Percentiles rank a stretch among this genome's conserved stretches.
phyloP scores from a whole-genome alignment of 257 asterid genomes.

The Nyctanthes arbortristis region DNA sequence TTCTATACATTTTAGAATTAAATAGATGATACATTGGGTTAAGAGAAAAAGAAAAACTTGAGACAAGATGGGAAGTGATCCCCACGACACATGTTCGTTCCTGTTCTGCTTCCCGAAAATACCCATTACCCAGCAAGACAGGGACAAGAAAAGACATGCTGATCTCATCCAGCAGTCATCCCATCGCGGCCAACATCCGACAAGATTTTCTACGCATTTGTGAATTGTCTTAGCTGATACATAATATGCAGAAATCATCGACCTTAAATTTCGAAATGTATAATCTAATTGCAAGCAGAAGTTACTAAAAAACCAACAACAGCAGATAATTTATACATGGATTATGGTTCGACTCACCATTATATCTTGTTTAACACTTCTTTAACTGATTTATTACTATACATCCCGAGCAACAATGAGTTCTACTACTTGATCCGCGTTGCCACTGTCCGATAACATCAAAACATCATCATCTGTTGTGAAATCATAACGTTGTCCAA shows the following conservation, averaged over 20 bases:
- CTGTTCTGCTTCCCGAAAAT: no score
- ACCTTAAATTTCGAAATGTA: neutral
- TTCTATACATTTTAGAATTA: no score
- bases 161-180: no score
- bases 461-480: slow-evolving; percentile 38
- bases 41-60: no score
- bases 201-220: no score
- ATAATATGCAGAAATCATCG: neutral
- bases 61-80: no score
- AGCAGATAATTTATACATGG: slow-evolving; percentile 27
- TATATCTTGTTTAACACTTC: slow-evolving; percentile 23
- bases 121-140: no score
- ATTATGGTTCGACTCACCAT: slow-evolving; percentile 7
- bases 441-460: slow-evolving; percentile 36
- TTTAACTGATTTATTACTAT: slow-evolving; percentile 8
- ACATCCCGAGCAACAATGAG: slow-evolving; percentile 53
- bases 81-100: no score
- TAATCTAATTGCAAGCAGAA: neutral
- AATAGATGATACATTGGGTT: no score
- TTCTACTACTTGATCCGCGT: slow-evolving; percentile 32
- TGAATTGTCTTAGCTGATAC: neutral
- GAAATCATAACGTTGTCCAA: slow-evolving; percentile 45
- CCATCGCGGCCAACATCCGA: no score
- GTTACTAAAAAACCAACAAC: neutral
- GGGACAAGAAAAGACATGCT: no score